phyloP scores from a whole-genome alignment of 2,329 filamentous ascomycete genomes.

The Phialophora verrucosa region DNA sequence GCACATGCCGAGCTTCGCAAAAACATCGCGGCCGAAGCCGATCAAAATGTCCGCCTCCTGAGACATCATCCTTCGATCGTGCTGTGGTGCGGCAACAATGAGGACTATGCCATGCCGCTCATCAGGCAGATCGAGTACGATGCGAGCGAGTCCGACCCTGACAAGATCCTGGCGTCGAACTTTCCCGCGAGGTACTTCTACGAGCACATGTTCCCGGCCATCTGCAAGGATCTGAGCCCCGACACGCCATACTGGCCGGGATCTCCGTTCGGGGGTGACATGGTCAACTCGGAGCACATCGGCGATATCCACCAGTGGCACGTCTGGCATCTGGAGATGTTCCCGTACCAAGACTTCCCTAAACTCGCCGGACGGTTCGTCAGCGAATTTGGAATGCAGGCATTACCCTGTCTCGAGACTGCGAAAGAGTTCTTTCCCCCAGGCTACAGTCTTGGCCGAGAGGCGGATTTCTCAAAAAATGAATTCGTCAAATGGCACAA shows the following conservation, averaged over 20 bases:
- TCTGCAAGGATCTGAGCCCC: slow-evolving; percentile 70
- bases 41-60: slow-evolving; percentile 70
- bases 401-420: slow-evolving; percentile 81
- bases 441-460: neutral
- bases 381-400: slow-evolving; percentile 94
- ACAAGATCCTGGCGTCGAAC: slow-evolving; percentile 66
- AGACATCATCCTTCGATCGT: slow-evolving; percentile 87
- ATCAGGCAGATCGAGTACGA: slow-evolving; percentile 78
- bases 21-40: slow-evolving; percentile 58
- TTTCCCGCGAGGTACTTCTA: slow-evolving; percentile 94
- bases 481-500: slow-evolving; percentile 17
- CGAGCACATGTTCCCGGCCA: slow-evolving; percentile 81
- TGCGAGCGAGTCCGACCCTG: slow-evolving; percentile 67
- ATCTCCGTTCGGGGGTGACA: slow-evolving; percentile 83
- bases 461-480: neutral
- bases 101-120: slow-evolving; percentile 75
- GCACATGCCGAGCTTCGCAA: slow-evolving; percentile 54
- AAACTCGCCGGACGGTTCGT: slow-evolving; percentile 85
- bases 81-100: slow-evolving; percentile 91
- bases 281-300: slow-evolving; percentile 72
- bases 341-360: slow-evolving; percentile 89
- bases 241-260: slow-evolving; percentile 76
- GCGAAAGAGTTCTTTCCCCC: slow-evolving; percentile 52
- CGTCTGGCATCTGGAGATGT: slow-evolving; percentile 89
- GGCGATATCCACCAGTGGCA: slow-evolving; percentile 97